These are phyloP conservation scores for Fistulinella prunicolor DNA, from an alignment of 768 basidiomycete genomes.

Conservation along the genomic window DNA sequence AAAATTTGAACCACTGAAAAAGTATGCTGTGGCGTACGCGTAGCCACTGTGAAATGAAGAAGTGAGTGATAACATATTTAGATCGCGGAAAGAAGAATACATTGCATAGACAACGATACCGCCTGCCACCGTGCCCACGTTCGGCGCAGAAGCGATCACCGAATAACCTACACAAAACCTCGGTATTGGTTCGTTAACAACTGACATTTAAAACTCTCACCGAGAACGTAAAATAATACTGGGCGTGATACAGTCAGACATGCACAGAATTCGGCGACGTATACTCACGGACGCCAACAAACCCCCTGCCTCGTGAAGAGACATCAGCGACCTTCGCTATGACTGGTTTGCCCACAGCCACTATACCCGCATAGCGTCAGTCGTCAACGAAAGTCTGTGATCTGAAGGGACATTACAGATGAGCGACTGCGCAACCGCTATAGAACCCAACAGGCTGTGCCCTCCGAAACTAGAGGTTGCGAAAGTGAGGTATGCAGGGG, in stretches of 20 bases:
- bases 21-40: constrained; percentile 40
- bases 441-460: constrained; percentile 55
- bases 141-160: constrained; percentile 50
- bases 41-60: constrained; percentile 47
- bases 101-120: constrained; percentile 59
- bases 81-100: constrained; percentile 31
- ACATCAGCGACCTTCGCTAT: constrained; percentile 76
- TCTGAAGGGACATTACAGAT: constrained; percentile 40
- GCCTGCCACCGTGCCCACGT: constrained; percentile 44
- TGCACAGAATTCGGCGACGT: background rate
- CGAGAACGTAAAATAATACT: constrained; percentile 61
- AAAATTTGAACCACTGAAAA: background rate
- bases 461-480: constrained; percentile 52
- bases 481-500: constrained; percentile 58
- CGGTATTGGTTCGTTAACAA: background rate
- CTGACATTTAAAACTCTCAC: constrained; percentile 29
- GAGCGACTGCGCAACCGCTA: constrained; percentile 52
- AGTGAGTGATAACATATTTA: constrained; percentile 19
- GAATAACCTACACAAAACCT: constrained; percentile 39
- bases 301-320: constrained; percentile 63
- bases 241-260: background rate
- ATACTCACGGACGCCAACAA: constrained; percentile 51
- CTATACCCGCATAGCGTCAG: constrained; percentile 16
- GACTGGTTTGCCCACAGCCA: constrained; percentile 59
- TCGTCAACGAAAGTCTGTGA: constrained; percentile 8